Evolutionary conservation across 2,329 filamentous ascomycete species (phyloP), one percentile per base, ranked within the genome.

Genomic region (Penicillium verrucosum): DNA sequence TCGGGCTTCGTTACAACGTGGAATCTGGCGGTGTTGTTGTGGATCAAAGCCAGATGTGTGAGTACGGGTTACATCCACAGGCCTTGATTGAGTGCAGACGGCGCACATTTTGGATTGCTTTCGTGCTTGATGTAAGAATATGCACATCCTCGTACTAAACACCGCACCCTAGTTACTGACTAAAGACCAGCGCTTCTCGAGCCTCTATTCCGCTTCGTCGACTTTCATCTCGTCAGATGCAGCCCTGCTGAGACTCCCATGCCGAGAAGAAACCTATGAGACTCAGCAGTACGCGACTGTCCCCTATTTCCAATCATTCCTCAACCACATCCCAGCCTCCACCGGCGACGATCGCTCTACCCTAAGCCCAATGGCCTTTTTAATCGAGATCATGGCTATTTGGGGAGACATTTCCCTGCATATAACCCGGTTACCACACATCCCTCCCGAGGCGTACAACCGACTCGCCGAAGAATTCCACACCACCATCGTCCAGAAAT

Each of bases 41-140:
- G 5, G 70, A 73, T 1, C 80, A 81, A 48, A 73, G 73, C 14
- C 66, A 73, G n/a, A 65, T 67, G 0, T 81, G 79, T 51, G 83
- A 84, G 5, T 86, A 84, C 65, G 82, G 80, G 21, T 77, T 89
- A 60, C 82, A 81, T 62, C 80, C 78, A 56, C 72, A 73, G 48
- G 83, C 82, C 30, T 82, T 86, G 62, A 80, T 82, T 25, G 89
- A 92, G 72, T 87, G 86, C 64, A 81, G 85, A 58, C 81, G 88
- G 60, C 80, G 89, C 54, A 90, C 87, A 0, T 87, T 90, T 66
- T 92, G 88, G 88, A 83, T 85, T 29, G 81, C 85, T 50, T 89
- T 87, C 63, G 75, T 90, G 63, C 81, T 89, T 70, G 89, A 91
- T 73, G 80, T 82, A 72, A 77, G 79, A 75, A 62, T 50, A 29